phyloP scores from a whole-genome alignment of 2,329 filamentous ascomycete genomes.

The Ophiocordyceps unilateralis region DNA sequence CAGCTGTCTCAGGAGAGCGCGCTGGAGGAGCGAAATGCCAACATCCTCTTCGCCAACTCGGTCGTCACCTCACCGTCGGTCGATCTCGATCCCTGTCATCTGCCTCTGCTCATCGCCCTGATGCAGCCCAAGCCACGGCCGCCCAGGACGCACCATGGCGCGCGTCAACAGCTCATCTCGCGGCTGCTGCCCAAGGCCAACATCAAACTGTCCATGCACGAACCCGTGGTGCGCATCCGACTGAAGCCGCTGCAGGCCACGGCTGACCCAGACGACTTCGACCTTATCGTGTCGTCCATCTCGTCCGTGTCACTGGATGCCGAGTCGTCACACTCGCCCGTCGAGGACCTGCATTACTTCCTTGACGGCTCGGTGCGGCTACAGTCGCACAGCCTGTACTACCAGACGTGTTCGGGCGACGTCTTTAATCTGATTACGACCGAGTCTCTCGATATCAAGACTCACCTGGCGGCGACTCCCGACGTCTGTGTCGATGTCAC shows the following conservation, averaged over 20 bases:
- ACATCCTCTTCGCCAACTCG: constrained; percentile 90
- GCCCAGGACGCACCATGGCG: constrained; percentile 19
- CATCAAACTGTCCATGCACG: constrained; percentile 91
- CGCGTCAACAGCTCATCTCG: constrained; percentile 58
- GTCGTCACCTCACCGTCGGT: constrained; percentile 92
- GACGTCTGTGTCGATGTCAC: constrained; percentile 68
- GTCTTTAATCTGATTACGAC: constrained; percentile 78
- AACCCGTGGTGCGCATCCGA: constrained; percentile 81
- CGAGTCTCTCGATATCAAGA: constrained; percentile 74
- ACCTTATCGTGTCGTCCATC: constrained; percentile 86
- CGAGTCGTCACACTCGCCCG: constrained; percentile 83
- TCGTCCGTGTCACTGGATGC: constrained; percentile 86
- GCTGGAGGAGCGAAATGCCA: constrained; percentile 74
- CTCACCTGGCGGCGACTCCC: constrained; percentile 69
- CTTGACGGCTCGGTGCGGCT: constrained; percentile 67
- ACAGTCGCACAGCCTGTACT: constrained; percentile 80
- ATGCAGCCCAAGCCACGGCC: constrained; percentile 36
- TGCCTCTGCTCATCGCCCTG: constrained; percentile 69
- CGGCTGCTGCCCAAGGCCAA: constrained; percentile 84
- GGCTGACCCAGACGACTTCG: constrained; percentile 63
- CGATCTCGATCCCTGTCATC: constrained; percentile 79
- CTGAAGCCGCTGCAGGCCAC: constrained; percentile 58
- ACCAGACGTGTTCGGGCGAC: constrained; percentile 69
- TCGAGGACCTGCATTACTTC: constrained; percentile 74
- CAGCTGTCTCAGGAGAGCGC: constrained; percentile 57